A percentile compares a stretch with the other conserved stretches of the same genome.
Conservation (phyloP, 768 basidiomycete species). For the Agrocybe praecox region DNA sequence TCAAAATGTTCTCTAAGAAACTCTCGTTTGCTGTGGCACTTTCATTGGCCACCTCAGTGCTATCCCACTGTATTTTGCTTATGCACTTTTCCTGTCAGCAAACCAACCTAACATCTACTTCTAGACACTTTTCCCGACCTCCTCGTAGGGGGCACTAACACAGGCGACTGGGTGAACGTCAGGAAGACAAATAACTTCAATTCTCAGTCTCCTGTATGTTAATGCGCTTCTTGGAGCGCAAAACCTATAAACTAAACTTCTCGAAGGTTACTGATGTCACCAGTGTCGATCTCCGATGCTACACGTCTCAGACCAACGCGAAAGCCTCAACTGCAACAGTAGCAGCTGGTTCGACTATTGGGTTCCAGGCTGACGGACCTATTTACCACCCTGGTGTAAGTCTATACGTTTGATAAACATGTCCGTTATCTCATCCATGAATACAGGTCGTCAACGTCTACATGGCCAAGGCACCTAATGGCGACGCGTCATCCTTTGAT, state of each 20-base stretch:
- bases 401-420: not conserved
- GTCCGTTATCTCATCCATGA: not conserved
- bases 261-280: conserved; percentile 43
- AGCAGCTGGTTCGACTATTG: conserved; percentile 45
- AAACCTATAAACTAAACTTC: not conserved
- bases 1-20: conserved; percentile 2
- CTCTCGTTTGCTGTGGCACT: not conserved
- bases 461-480: conserved; percentile 46
- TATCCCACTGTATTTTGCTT: not conserved
- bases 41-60: not conserved
- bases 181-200: conserved; percentile 48
- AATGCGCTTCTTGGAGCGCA: no score
- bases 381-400: conserved; percentile 49
- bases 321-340: conserved; percentile 44
- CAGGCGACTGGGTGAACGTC: conserved; percentile 40
- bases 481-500: conserved; percentile 30
- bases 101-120: not conserved
- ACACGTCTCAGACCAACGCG: conserved; percentile 37
- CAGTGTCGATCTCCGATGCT: conserved; percentile 46
- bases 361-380: conserved; percentile 38
- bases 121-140: conserved; percentile 47
- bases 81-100: not conserved
- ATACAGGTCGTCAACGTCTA: conserved; percentile 38
- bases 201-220: conserved; percentile 34
- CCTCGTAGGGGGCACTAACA: conserved; percentile 38